Evolutionary conservation across 2,329 filamentous ascomycete genomes (phyloP), one percentile per base, ranked within the genome.

Genomic region (Anthostomella pinea): DNA sequence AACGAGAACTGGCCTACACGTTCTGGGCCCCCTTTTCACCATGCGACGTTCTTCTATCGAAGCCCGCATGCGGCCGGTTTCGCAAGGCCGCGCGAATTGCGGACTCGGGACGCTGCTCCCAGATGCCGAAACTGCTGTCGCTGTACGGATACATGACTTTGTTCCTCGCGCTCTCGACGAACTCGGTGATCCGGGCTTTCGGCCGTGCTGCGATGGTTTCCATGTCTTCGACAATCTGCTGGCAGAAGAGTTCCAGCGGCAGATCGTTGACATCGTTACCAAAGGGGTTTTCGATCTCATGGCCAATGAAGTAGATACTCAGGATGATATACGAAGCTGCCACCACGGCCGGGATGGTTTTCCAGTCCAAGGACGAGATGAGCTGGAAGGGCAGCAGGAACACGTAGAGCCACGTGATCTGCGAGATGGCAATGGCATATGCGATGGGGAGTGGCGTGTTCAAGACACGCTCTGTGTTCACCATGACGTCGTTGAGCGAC

Each of bases 331-430:
- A 91, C 3, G 84, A 81, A 3, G 82, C 83, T 4, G 70, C 72
- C 11, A 90, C 67, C 28, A 81, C 83, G 21, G 81, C 87, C 0
- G 87, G 87, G 46, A 93, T 90, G 9, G 87, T 83, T 46, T 89
- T 73, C 82, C 83, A 93, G 6, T 63, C 51, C 1, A 94, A 75
- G 3, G 64, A 59, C 0, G 60, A 56, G 56, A 78, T 77, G 6
- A 94, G 77, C 65, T 94, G 87, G 72, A 93, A 93, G 5, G 87
- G 87, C 1, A 94, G 73, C 20, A 87, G 72, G 50, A 88, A 66
- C 35, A 93, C 81, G 64, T 93, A 94, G 33, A 89, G 76, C 79
- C 85, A 90, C 20, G 87, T 87, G 56, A 93, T 91, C 59, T 94
- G 87, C 14, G 82, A 81, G 59, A 93, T 90, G 52, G 86, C 79